Evolutionary conservation across 768 basidiomycete species (phyloP).

Genomic region (Gloeostereum incarnatum): DNA sequence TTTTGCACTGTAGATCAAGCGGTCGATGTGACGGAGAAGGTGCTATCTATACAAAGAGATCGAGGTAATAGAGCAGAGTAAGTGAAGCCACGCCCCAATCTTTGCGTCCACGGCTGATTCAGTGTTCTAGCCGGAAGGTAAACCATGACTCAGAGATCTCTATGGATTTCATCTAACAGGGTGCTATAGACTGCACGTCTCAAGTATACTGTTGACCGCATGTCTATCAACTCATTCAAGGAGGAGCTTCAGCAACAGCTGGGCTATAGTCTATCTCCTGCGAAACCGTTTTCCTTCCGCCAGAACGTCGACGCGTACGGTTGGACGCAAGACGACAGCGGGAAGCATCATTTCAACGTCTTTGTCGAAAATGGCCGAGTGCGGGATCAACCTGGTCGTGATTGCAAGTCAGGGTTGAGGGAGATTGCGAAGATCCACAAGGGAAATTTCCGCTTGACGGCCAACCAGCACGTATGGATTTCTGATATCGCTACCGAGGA

Average conservation of each 20-base stretch:
- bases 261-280: constrained; percentile 67
- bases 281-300: constrained; percentile 73
- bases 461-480: constrained; percentile 91
- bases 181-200: constrained; percentile 71
- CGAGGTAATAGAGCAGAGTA: constrained; percentile 92
- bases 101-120: constrained; percentile 2
- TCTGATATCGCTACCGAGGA: constrained; percentile 75
- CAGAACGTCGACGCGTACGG: constrained; percentile 92
- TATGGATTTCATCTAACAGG: not conserved
- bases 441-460: constrained; percentile 87
- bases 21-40: constrained; percentile 77
- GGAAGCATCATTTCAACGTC: constrained; percentile 82
- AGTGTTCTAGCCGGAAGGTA: constrained; percentile 53
- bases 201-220: constrained; percentile 95
- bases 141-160: not conserved
- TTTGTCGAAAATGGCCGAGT: constrained; percentile 98
- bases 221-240: constrained; percentile 87
- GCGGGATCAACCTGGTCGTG: constrained; percentile 83
- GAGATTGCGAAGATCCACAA: constrained; percentile 95
- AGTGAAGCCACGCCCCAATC: constrained; percentile 18
- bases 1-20: constrained; percentile 90
- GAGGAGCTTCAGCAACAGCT: constrained; percentile 84
- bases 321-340: constrained; percentile 84
- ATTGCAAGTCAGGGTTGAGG: constrained; percentile 87
- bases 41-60: constrained; percentile 92